phyloP scores from a whole-genome alignment of 495 filamentous ascomycete species.

The Viridothelium virens region DNA sequence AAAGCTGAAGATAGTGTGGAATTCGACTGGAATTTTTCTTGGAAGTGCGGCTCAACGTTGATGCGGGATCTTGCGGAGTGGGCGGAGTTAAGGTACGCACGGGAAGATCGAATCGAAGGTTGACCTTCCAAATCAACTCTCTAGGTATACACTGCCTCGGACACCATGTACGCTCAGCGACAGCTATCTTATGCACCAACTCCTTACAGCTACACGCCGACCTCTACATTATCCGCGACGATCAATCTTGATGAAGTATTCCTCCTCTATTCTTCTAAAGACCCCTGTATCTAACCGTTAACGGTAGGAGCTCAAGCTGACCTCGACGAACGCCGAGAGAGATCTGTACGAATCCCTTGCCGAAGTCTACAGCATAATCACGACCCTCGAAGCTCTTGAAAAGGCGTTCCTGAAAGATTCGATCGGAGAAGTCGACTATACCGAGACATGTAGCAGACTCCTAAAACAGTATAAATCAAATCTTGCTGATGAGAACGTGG shows the following conservation, averaged over 20 bases:
- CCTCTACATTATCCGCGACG: slow-evolving; percentile 66
- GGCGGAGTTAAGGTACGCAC: background rate
- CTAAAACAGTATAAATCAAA: slow-evolving; percentile 97
- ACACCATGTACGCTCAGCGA: slow-evolving; percentile 37
- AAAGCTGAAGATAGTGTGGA: background rate
- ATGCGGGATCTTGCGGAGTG: background rate
- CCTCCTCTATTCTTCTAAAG: background rate
- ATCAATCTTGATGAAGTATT: slow-evolving; percentile 86
- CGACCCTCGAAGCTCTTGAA: slow-evolving; percentile 90
- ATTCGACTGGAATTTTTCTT: background rate
- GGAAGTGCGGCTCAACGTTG: background rate
- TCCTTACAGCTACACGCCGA: slow-evolving; percentile 82
- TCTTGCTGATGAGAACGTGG: slow-evolving; percentile 76
- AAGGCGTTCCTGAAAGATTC: slow-evolving; percentile 97
- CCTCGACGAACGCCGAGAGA: slow-evolving; percentile 73
- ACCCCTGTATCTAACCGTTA: background rate
- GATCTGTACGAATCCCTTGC: slow-evolving; percentile 94
- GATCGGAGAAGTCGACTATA: slow-evolving; percentile 84
- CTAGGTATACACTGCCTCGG: background rate
- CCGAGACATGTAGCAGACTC: slow-evolving; percentile 84
- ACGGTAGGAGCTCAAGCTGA: slow-evolving; percentile 79
- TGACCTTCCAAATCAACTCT: background rate
- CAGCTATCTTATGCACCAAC: slow-evolving; percentile 74
- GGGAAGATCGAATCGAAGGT: background rate
- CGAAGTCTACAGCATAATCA: slow-evolving; percentile 94